Conservation (phyloP, 768 basidiomycete species). For the Suillus hirtellus region DNA sequence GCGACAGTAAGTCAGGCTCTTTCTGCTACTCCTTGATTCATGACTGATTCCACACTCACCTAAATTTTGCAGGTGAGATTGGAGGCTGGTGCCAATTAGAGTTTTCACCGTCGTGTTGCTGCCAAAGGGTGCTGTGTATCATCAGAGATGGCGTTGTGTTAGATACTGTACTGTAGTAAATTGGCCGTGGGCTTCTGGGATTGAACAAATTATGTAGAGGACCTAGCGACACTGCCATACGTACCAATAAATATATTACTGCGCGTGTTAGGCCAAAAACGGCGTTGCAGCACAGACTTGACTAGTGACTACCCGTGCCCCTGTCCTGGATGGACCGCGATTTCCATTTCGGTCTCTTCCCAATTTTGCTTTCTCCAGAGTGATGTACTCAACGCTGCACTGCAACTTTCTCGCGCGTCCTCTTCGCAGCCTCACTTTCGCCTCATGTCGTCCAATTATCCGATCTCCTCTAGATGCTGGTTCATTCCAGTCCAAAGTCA, state of each 20-base stretch:
- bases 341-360: constrained; percentile 1
- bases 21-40: not conserved
- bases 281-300: not conserved
- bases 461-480: too few relatives aligned
- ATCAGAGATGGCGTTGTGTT: not conserved
- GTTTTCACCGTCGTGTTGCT: not conserved
- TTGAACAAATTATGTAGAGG: not conserved
- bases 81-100: not conserved
- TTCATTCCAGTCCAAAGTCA: not conserved
- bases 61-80: constrained; percentile 9
- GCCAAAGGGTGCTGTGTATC: not conserved
- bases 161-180: not conserved
- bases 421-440: not conserved
- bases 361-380: constrained; percentile 2
- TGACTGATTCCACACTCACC: constrained; percentile 7
- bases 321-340: not conserved
- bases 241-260: not conserved
- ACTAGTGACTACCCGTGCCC: not conserved
- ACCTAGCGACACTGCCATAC: not conserved
- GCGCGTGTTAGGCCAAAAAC: not conserved
- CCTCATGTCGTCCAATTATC: not conserved
- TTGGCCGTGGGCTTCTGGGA: not conserved
- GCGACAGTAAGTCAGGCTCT: constrained; percentile 9
- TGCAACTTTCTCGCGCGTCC: not conserved
- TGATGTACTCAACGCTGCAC: constrained; percentile 1